A percentile compares a stretch with the other conserved stretches of the same genome.
Conservation (phyloP, 495 filamentous ascomycete genomes). For the Cetradonia linearis region DNA sequence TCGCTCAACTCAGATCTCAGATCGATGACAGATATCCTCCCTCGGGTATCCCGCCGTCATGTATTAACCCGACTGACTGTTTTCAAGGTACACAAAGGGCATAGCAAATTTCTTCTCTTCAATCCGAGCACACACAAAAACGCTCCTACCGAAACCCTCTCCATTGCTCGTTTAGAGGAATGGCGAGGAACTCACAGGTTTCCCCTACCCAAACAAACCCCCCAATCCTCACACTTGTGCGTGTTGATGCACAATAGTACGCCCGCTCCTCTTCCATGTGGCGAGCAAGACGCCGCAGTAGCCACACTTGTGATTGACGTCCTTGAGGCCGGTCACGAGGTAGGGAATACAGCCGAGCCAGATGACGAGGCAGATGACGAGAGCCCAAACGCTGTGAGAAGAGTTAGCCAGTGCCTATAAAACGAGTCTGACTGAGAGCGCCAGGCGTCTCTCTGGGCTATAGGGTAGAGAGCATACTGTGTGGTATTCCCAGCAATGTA, state of each 20-base stretch:
- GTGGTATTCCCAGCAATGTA: constrained; percentile 38
- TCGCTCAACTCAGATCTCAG: not conserved
- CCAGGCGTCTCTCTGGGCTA: too few species aligned
- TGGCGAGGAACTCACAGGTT: too few species aligned
- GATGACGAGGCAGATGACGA: constrained; percentile 36
- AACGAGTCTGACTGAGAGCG: too few species aligned
- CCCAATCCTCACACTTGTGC: not conserved
- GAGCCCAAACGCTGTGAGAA: constrained; percentile 39
- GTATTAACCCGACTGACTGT: not conserved
- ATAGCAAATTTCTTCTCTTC: not conserved
- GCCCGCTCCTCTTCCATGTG: constrained; percentile 44
- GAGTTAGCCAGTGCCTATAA: not conserved
- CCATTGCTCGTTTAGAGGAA: too few species aligned
- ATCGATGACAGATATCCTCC: too few species aligned
- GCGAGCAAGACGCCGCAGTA: constrained; percentile 40
- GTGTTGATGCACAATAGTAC: constrained; percentile 34
- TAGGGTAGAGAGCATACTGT: constrained; percentile 35
- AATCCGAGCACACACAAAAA: not conserved
- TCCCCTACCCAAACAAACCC: not conserved
- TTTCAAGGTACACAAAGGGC: not conserved
- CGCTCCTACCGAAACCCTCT: too few species aligned
- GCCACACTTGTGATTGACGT: constrained; percentile 43
- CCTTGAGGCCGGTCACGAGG: constrained; percentile 40
- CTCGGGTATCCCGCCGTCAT: not conserved
- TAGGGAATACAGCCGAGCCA: constrained; percentile 46